Evolutionary conservation across 805 yeast genomes (phyloP), one percentile per base, ranked within the genome.

Genomic region (Yamadazyma olivae): DNA sequence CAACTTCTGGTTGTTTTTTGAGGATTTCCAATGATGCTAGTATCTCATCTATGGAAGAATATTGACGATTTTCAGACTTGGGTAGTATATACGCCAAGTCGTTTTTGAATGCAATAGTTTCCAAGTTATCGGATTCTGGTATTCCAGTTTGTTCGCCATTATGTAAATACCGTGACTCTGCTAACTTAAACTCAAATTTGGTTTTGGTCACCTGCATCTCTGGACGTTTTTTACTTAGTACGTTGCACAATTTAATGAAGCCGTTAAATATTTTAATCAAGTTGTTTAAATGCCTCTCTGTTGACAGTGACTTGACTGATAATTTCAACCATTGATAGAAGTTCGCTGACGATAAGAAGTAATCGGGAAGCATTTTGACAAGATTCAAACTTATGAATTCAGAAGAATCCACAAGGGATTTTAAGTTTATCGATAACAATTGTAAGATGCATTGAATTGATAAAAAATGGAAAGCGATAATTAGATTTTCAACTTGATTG

Each of bases 391-490:
- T 44, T 13, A 50, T 17, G 6, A 41, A 16, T 2, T 30, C 29
- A 24, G 51, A 48, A 13, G 36, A 35, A 13, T 41, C 38, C 5
- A 38, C 20, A 5, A 49, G 27, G 3, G 30, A n/a, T 24, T 51
- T 46, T 21, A 49, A 19, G 32, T 52, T 49, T 4, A 20, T 17
- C 5, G 61, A 46, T 3, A 52, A 32, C 27, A 45, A 40, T 35
- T 56, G 63, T 12, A 60, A 39, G 9, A 49, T 17, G 22, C 51
- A 45, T 35, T 62, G 68, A 12, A 61, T 31, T 3, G 49, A 26
- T 24, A 62, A 41, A 32, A 60, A 59, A 40, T 62, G 59, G 39
- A 41, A 56, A 4, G 65, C 59, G 20, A 52, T 41, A 17, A 49
- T 42, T 21, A 53, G 23, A 27, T 45, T 48, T 2, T 38, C 8